Percentiles rank a stretch among this genome's conserved stretches.
These are phyloP conservation scores for Neurospora sp. DNA, from an alignment of 495 filamentous ascomycete species.

Conservation along the genomic window DNA sequence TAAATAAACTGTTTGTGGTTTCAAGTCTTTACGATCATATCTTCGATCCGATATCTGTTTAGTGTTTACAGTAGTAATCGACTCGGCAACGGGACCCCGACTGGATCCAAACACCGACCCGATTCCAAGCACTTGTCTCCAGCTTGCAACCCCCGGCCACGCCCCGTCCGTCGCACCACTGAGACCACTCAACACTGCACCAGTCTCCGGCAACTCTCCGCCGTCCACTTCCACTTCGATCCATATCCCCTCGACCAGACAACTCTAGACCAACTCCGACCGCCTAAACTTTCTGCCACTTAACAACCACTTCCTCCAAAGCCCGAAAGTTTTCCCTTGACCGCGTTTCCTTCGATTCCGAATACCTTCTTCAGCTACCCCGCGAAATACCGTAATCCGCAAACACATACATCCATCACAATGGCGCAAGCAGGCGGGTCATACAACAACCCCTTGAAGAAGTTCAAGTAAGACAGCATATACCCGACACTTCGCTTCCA, in stretches of 20 bases:
- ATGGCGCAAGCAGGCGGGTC: conserved; percentile 55
- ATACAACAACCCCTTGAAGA: conserved; percentile 99
- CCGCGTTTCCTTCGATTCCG: background rate
- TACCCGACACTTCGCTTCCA: background rate
- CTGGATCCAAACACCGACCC: background rate
- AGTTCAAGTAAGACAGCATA: conserved; percentile 70
- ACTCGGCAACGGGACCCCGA: background rate
- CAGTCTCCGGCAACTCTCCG: background rate
- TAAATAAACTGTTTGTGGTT: background rate
- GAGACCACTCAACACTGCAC: background rate
- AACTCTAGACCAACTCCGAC: background rate
- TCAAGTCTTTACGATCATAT: background rate
- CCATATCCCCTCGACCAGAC: background rate
- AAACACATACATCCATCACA: conserved; percentile 12
- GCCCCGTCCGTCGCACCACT: background rate
- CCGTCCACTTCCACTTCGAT: background rate
- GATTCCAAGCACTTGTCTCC: background rate
- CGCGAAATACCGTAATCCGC: background rate
- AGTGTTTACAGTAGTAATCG: background rate
- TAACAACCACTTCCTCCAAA: background rate
- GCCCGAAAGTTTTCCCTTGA: background rate
- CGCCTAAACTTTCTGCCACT: background rate
- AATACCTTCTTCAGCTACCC: background rate
- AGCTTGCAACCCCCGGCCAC: background rate
- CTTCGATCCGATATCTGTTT: background rate